phyloP scores from a whole-genome alignment of 192 early-diverging fungal species.

The Funneliformis geosporum region DNA sequence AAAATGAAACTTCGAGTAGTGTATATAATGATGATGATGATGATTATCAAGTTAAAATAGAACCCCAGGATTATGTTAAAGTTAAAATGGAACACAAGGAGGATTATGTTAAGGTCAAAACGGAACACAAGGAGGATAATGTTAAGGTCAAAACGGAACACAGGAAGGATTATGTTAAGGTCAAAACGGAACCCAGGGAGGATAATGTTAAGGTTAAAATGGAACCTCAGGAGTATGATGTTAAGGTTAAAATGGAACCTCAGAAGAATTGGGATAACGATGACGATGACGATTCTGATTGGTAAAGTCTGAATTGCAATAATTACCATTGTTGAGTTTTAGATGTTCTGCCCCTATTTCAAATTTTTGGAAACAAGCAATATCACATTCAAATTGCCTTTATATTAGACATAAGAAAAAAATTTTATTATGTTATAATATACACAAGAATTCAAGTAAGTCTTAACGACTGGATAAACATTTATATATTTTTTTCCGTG shows the following conservation, averaged over 20 bases:
- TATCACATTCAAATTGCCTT: no score
- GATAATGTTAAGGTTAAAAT: not conserved
- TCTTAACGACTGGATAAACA: not conserved
- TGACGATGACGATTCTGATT: not conserved
- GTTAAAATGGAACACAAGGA: not conserved
- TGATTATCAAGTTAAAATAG: no score
- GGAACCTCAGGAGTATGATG: not conserved
- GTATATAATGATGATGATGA: conserved; percentile 2
- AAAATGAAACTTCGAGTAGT: conserved; percentile 10
- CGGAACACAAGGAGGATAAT: not conserved
- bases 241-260: not conserved
- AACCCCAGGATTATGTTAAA: not conserved
- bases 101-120: not conserved
- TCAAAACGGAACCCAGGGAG: not conserved
- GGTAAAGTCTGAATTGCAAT: not conserved
- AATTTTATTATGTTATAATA: not conserved
- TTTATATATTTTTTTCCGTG: not conserved
- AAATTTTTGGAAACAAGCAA: no score
- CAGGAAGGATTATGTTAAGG: not conserved
- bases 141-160: not conserved
- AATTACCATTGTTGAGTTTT: not conserved
- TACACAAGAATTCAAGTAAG: not conserved
- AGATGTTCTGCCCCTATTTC: not conserved
- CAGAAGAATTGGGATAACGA: not conserved
- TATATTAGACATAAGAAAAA: not conserved